Evolutionary conservation across 192 early-diverging fungal genomes (phyloP).

Genomic region (Backusella liffmaniae): DNA sequence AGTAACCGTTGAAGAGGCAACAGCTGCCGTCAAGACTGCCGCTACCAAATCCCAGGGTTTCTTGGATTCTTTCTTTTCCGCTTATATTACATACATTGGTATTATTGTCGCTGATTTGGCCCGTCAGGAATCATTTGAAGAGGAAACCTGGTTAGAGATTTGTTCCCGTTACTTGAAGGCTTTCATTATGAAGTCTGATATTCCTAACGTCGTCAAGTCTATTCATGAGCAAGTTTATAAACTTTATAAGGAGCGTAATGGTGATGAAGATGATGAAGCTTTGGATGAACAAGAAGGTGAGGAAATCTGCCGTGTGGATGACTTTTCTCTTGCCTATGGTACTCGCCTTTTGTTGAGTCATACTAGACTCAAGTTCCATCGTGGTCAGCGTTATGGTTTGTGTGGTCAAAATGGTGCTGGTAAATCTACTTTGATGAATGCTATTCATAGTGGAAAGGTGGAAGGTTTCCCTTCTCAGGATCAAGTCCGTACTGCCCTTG

Average conservation of each 20-base stretch:
- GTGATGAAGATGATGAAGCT: constrained; percentile 39
- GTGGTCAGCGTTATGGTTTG: constrained; percentile 78
- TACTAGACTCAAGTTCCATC: constrained; percentile 56
- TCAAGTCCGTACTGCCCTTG: constrained; percentile 70
- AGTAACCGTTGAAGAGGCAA: constrained; percentile 40
- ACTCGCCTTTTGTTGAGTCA: constrained; percentile 75
- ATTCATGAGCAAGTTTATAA: constrained; percentile 35
- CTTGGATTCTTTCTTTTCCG: constrained; percentile 47
- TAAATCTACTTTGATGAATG: constrained; percentile 79
- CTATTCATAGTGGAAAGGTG: constrained; percentile 74
- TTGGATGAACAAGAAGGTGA: constrained; percentile 50
- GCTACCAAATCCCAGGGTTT: constrained; percentile 49
- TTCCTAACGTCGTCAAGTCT: constrained; percentile 38
- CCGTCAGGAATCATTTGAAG: constrained; percentile 56
- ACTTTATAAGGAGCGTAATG: constrained; percentile 28
- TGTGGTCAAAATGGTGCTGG: constrained; percentile 82
- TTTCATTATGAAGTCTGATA: constrained; percentile 52
- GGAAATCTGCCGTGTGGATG: constrained; percentile 57
- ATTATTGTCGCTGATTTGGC: constrained; percentile 52
- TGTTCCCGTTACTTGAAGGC: constrained; percentile 52
- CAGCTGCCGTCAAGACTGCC: constrained; percentile 40
- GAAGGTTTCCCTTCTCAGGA: constrained; percentile 78
- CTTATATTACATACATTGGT: constrained; percentile 56
- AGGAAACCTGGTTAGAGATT: constrained; percentile 58
- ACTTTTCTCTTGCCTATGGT: constrained; percentile 81